Evolutionary conservation across 257 asterid genomes (phyloP).

Genomic region (Solanum chiquidenum): DNA sequence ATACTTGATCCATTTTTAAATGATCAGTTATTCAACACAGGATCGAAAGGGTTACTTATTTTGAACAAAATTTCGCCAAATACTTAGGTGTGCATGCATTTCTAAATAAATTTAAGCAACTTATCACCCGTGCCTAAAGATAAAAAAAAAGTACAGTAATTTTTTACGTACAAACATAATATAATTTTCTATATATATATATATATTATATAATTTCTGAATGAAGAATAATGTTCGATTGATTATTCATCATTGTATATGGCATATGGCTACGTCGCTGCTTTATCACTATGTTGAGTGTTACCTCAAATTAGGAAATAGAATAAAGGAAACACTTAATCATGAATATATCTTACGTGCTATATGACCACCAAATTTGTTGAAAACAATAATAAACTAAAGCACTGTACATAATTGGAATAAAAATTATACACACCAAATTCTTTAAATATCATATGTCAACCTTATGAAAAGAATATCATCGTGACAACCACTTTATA

Average conservation of each 20-base stretch:
- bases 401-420: not conserved
- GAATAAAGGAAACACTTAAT: not conserved
- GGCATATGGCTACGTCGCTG: too few relatives aligned
- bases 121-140: not conserved
- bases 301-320: not conserved
- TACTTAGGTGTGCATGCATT: not conserved
- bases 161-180: not conserved
- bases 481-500: not conserved
- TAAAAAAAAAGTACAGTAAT: too few relatives aligned
- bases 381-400: not conserved
- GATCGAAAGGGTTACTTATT: not conserved
- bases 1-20: not conserved
- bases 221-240: too few relatives aligned
- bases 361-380: not conserved
- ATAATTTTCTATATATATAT: not conserved
- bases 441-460: not conserved
- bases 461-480: not conserved
- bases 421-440: not conserved
- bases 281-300: not conserved
- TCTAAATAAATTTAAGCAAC: not conserved
- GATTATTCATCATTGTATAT: too few relatives aligned
- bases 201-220: not conserved
- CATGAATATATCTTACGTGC: not conserved
- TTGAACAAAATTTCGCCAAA: not conserved
- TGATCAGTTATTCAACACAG: not conserved